Base-by-base conservation (phyloP, 2,329 filamentous ascomycete species). In the Cladorrhinum sp. region DNA sequence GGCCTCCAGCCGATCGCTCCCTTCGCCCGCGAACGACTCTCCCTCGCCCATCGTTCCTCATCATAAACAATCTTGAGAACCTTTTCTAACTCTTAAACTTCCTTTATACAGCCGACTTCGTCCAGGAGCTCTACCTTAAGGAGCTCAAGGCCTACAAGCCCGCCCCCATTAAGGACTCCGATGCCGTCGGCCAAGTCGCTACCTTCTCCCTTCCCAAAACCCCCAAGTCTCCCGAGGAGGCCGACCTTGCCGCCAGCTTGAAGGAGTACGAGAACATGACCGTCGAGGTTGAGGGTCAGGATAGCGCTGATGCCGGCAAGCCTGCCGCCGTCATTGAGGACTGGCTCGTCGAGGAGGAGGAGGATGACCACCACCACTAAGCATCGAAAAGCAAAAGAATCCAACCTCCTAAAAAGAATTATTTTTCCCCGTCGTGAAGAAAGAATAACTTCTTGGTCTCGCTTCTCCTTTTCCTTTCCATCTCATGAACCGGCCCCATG, bases 91-190 rank as follows among this genome's bases (percentile, higher is more conserved):
- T 36, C 36, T 32, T 5, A 3, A 7, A 10, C 48, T n/a, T 4
- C 12, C 41, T 41, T 45, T 5, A 2, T 18, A 66, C 74, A 98
- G 95, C 91, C 86, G 95, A 99, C 78, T 87, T 96, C 73, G 91
- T 99, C 71, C 95, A 98, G 81, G 93, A 98, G 76, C 86, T 99
- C 74, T 99, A 99, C 85, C 87, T 99, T 71, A 90, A 89, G 78
- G 93, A 98, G 80, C 87, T 99, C 75, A 95, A 93, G 81, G 86
- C 87, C 79, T 98, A 96, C 89, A 98, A 98, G 86, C 81, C 88
- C 66, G 82, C 90, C 60, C 81, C 86, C 68, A 76, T 93, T 80
- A 96, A 97, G 84, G 84, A 92, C 66, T 85, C 86, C 71, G 95
- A 98, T 74, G 82, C 93, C 74, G 89, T 93, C 70, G 93, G 91